These are phyloP conservation scores for Microdochium paspali DNA, from an alignment of 2,329 filamentous ascomycete genomes.

Conservation along the genomic window DNA sequence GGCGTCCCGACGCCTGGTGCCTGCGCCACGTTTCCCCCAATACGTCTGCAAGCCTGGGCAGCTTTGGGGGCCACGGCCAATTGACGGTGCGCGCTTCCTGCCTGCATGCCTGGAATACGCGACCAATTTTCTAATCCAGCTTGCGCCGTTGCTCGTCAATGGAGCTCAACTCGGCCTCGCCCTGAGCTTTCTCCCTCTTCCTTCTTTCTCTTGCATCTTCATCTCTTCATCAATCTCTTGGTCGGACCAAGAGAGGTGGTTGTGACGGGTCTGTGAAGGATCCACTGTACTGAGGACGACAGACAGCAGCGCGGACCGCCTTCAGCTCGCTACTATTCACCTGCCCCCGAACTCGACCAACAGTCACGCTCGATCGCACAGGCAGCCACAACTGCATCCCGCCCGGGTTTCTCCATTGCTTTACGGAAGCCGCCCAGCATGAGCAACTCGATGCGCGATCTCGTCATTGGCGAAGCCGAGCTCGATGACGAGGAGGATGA, in stretches of 20 bases:
- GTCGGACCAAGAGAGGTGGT: not conserved
- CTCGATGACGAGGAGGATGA: slow-evolving; percentile 81
- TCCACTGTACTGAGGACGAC: too few relatives aligned
- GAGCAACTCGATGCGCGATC: slow-evolving; percentile 58
- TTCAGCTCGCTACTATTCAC: too few relatives aligned
- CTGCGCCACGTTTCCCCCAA: not conserved
- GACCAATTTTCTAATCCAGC: not conserved
- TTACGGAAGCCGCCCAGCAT: slow-evolving; percentile 30
- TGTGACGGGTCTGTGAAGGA: not conserved
- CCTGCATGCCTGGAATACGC: not conserved
- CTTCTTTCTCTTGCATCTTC: not conserved
- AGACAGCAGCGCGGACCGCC: too few relatives aligned
- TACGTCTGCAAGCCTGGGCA: too few relatives aligned
- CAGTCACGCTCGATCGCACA: not conserved
- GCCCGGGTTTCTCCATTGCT: not conserved
- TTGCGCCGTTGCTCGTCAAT: not conserved
- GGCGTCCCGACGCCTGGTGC: not conserved
- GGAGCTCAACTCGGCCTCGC: not conserved
- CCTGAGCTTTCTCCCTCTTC: not conserved
- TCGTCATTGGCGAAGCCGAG: slow-evolving; percentile 80
- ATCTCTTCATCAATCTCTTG: not conserved
- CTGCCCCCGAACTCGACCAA: slow-evolving; percentile 1
- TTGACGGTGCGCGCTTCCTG: not conserved
- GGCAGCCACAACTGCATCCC: slow-evolving; percentile 1
- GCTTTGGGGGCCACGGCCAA: not conserved